Evolutionary conservation across 148 eudicot species (phyloP), one percentile per base, ranked within the genome.

Genomic region (Spergularia bocconei): DNA sequence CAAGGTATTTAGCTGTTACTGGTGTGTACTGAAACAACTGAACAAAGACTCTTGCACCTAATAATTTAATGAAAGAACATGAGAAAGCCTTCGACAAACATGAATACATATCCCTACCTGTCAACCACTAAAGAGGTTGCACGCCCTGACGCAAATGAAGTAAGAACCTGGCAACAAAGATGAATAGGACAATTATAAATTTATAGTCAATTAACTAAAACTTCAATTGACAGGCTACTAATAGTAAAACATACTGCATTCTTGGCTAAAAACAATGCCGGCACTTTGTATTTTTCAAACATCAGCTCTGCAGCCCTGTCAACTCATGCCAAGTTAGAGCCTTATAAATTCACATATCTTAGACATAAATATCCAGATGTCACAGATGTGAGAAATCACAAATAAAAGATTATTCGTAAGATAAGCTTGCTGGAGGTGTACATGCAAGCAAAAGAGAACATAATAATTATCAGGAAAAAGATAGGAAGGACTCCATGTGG

Each of bases 91-190:
- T 57, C 21, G 50, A 73, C 47, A 63, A 11, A 41, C 59, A 71
- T 69, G 57, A 76, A 38, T 17, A 54, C 25, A 52, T 68, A 16
- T 44, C 52, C 82, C 59, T 85, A 94, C 98, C 98, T 77, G 68
- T 94, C 98, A 83, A 94, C 92, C 66, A 94, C 97, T 63, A 94
- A 81, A 67, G 98, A 89, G 80, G 97, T 94, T 39, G 97, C 93
- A 11, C 96, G 87, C 67, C 98, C 98, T 67, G 98, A 91, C 38
- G 98, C 98, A 88, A 94, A 94, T 81, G 98, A 88, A 77, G 98
- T 91, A 75, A 94, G 94, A 70, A 95, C 99, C 99, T 95, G 88
- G 55, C 25, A 81, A 70, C 69, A 71, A 60, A 70, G 67, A 48
- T 39, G 66, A 29, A 29, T 29, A 29, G 36, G 36, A 29, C 36